Percentiles rank a stretch among this genome's conserved stretches.
These are phyloP conservation scores for Umbelopsis sp. DNA, from an alignment of 192 early-diverging fungal genomes.

Conservation along the genomic window DNA sequence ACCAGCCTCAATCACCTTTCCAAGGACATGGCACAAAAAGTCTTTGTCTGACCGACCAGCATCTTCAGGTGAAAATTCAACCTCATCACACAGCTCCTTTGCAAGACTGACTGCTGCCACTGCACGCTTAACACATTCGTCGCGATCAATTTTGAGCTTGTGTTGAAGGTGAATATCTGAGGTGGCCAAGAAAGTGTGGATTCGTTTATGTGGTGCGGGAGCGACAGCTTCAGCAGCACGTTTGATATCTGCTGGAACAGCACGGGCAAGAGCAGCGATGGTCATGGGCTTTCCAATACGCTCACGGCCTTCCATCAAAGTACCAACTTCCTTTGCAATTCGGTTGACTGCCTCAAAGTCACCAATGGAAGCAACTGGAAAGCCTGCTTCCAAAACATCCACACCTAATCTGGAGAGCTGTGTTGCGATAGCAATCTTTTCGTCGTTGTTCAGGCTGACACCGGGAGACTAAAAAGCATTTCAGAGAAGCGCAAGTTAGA, in stretches of 20 bases:
- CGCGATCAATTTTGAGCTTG: conserved; percentile 90
- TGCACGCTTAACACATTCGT: conserved; percentile 84
- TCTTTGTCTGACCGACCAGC: conserved; percentile 88
- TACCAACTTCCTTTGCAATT: conserved; percentile 92
- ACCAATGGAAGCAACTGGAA: conserved; percentile 91
- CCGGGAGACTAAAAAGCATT: conserved; percentile 79
- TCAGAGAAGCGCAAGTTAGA: not conserved
- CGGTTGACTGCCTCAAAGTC: conserved; percentile 95
- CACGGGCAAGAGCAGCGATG: conserved; percentile 89
- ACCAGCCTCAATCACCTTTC: conserved; percentile 84
- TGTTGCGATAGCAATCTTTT: conserved; percentile 95
- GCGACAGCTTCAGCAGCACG: conserved; percentile 88
- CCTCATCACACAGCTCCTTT: conserved; percentile 78
- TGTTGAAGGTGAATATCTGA: conserved; percentile 94
- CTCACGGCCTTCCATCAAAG: conserved; percentile 78
- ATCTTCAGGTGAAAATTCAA: conserved; percentile 97
- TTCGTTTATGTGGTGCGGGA: conserved; percentile 83
- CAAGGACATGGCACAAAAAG: conserved; percentile 85
- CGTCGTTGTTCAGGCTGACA: conserved; percentile 87
- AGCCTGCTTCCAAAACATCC: conserved; percentile 95
- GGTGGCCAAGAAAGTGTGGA: conserved; percentile 95
- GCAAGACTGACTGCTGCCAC: conserved; percentile 80
- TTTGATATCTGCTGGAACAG: conserved; percentile 82
- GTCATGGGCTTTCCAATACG: conserved; percentile 78
- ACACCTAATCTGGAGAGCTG: conserved; percentile 94